These are phyloP conservation scores for Chaetomiaceae sp. DNA, from an alignment of 2,329 filamentous ascomycete genomes.

Conservation along the genomic window DNA sequence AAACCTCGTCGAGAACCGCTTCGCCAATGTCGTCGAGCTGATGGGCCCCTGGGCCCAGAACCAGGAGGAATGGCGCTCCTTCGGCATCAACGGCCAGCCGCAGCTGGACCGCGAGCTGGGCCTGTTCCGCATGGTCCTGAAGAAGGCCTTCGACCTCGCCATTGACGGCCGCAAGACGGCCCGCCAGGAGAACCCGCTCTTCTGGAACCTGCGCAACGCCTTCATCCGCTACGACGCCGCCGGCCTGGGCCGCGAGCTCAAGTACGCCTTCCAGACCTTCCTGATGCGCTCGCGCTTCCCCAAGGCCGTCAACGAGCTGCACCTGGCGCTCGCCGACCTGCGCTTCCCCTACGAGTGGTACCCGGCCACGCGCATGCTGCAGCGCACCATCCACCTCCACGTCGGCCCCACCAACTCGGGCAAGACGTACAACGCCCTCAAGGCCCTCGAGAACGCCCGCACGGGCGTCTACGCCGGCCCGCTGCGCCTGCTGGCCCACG, in stretches of 20 bases:
- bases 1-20: slow-evolving; percentile 29
- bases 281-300: slow-evolving; percentile 56
- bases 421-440: slow-evolving; percentile 92
- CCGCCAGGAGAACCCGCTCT: slow-evolving; percentile 48
- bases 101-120: slow-evolving; percentile 43
- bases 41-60: slow-evolving; percentile 27
- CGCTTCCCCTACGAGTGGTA: slow-evolving; percentile 93
- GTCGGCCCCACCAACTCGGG: slow-evolving; percentile 97
- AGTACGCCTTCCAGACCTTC: slow-evolving; percentile 64
- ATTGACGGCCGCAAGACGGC: slow-evolving; percentile 33
- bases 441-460: slow-evolving; percentile 71
- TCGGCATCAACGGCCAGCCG: slow-evolving; percentile 36
- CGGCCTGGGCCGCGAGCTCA: slow-evolving; percentile 55
- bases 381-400: slow-evolving; percentile 83
- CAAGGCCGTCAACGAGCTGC: slow-evolving; percentile 51
- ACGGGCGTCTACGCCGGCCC: slow-evolving; percentile 88
- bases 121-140: slow-evolving; percentile 44
- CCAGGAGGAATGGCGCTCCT: slow-evolving; percentile 30
- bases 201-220: slow-evolving; percentile 54
- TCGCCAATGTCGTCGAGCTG: slow-evolving; percentile 34
- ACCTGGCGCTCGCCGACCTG: slow-evolving; percentile 69
- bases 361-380: slow-evolving; percentile 72
- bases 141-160: slow-evolving; percentile 44
- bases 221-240: slow-evolving; percentile 51
- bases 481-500: slow-evolving; percentile 81